Base-by-base conservation (phyloP, 805 yeast species). In the Ogataea nakhonphanomensis region DNA sequence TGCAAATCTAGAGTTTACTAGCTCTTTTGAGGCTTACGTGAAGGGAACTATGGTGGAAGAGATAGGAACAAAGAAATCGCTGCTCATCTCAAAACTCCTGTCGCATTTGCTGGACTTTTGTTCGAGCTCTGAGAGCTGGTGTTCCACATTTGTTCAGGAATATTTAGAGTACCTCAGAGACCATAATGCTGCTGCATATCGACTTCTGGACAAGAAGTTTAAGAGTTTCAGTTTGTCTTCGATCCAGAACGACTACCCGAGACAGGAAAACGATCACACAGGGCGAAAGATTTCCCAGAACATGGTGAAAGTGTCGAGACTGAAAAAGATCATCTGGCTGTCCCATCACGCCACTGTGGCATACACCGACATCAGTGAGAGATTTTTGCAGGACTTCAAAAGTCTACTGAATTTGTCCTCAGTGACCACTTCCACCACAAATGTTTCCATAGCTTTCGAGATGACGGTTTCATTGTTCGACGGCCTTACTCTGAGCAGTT, bases 301-400 rank as follows among this genome's bases (percentile, higher is more conserved):
- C 20, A 51, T 49, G 21, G 31, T 46, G n/a, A 59, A 53, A 27
- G 24, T 50, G 7, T 31, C 58, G 7, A 49, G 51, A 31, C 30
- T 61, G 29, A 57, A 55, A 34, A 61, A 62, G 30, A 48, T 58
- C 8, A 34, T 62, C 7, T 63, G 66, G 66, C 39, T 63, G 12
- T 52, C 57, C 11, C 58, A 61, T 17, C 60, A 58, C 25, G 39
- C 59, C 9, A 49, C 58, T 3, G 41, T 59, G 20, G 48, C 43
- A 9, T 59, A 49, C 47, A 14, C 53, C 1, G 45, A 54, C 1
- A 32, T 49, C 20, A 48, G 51, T 34, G 60, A 59, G 17, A 14
- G 39, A 14, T 60, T 61, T 25, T 43, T 59, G 22, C 43, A 48
- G 9, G 48, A 50, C 10, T 62, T 62, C 42, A 62, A 59, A 33